Evolutionary conservation across 1,139 yeast genomes (phyloP), one percentile per base, ranked within the genome.

Genomic region (Magnusiomyces suaveolens): DNA sequence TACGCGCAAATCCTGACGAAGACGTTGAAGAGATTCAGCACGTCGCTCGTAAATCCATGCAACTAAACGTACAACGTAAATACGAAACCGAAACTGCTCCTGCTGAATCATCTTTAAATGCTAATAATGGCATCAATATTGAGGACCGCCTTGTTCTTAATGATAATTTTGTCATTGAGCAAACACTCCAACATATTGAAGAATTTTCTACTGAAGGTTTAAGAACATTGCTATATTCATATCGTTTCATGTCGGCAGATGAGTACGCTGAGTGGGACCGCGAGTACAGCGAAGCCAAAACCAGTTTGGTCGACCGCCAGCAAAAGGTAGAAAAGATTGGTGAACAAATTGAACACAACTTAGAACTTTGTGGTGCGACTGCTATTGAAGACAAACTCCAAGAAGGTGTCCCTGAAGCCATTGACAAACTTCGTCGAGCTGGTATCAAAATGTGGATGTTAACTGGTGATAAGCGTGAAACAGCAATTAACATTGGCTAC

Each of bases 381-480:
- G 98, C 97, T 0, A 92, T 94, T 60, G 99, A 94, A 68, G 99
- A 94, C 66, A 94, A 92, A 66, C 75, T 94, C 50, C 99, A 94
- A 69, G 87, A 84, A 48, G 99, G 98, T 14, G 98, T 94, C 0
- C 85, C 97, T 26, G 96, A 89, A 56, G 81, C 97, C 0, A 90
- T 92, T 59, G 97, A 89, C 56, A 89, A 88, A 65, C 76, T 94
- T 44, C 80, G 96, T 62, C 77, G 95, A 58, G 98, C 98, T 0
- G 96, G 96, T 3, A 89, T 92, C 56, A 87, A 84, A 65, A 72
- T 94, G 75, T 92, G 99, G 98, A 92, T 92, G 97, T 75, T 92
- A 56, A 92, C 99, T 0, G 99, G 99, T 53, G 99, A 92, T 66
- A 92, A 92, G 66, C 76, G 97, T 57, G 99, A 94, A 69, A 94